phyloP scores from a whole-genome alignment of 2,329 filamentous ascomycete species.

The Scytalidium lignicola region DNA sequence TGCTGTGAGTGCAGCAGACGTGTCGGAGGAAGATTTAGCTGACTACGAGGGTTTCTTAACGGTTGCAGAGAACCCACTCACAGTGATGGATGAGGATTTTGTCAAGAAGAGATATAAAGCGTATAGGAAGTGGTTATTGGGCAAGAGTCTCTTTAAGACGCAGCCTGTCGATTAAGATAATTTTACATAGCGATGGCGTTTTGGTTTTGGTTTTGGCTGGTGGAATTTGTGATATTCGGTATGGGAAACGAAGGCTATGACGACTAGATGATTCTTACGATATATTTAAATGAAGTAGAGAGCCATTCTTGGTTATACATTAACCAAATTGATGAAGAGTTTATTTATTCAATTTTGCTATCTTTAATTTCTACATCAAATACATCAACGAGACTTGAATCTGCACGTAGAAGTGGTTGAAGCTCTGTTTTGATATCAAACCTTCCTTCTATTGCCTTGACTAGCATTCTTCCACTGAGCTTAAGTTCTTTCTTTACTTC shows the following conservation, averaged over 20 bases:
- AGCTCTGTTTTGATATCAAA: neutral
- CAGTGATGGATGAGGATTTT: constrained; percentile 80
- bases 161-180: constrained; percentile 47
- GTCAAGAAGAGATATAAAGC: constrained; percentile 95
- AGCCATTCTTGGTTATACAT: too few species aligned
- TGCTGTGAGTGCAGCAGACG: constrained; percentile 13
- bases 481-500: constrained; percentile 16
- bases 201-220: constrained; percentile 55
- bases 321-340: too few species aligned
- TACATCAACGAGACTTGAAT: neutral
- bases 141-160: constrained; percentile 96
- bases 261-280: too few species aligned
- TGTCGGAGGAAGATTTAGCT: constrained; percentile 50
- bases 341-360: too few species aligned
- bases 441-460: constrained; percentile 14
- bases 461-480: constrained; percentile 16
- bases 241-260: too few species aligned
- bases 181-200: neutral
- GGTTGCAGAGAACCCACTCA: constrained; percentile 76
- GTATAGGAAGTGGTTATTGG: constrained; percentile 89
- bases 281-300: too few species aligned
- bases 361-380: neutral
- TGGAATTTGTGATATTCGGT: constrained; percentile 97
- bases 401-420: neutral
- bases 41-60: constrained; percentile 74